A percentile compares a stretch with the other conserved stretches of the same genome.
phyloP scores from a whole-genome alignment of 2,329 filamentous ascomycete species.

The Curvularia eragrostidis region DNA sequence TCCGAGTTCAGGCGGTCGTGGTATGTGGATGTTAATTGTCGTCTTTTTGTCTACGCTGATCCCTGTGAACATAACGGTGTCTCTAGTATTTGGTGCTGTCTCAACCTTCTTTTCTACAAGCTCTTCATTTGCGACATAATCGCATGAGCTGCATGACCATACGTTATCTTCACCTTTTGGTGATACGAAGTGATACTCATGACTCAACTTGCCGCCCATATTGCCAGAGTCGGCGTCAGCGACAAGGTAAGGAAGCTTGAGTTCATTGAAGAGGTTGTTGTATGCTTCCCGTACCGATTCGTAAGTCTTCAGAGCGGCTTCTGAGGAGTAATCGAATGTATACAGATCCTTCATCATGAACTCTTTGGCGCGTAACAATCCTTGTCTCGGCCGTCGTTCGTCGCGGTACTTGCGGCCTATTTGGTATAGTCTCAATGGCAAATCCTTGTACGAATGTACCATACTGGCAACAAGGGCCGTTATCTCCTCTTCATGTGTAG shows the following conservation, averaged over 20 bases:
- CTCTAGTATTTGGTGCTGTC: slow-evolving; percentile 15
- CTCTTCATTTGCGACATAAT: slow-evolving; percentile 86
- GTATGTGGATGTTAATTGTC: slow-evolving; percentile 65
- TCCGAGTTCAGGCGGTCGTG: slow-evolving; percentile 9
- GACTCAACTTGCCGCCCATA: slow-evolving; percentile 91
- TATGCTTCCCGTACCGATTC: slow-evolving; percentile 76
- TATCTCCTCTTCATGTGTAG: slow-evolving; percentile 97
- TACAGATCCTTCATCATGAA: slow-evolving; percentile 99
- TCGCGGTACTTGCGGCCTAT: slow-evolving; percentile 94
- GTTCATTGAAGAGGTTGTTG: slow-evolving; percentile 75
- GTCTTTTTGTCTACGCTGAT: slow-evolving; percentile 71
- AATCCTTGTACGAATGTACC: slow-evolving; percentile 80
- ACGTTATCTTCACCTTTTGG: slow-evolving; percentile 84
- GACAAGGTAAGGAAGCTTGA: slow-evolving; percentile 82
- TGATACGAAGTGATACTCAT: slow-evolving; percentile 90
- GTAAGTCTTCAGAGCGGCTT: slow-evolving; percentile 82
- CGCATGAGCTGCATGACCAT: slow-evolving; percentile 75
- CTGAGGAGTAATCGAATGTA: slow-evolving; percentile 78
- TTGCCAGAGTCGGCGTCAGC: slow-evolving; percentile 93
- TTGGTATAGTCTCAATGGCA: slow-evolving; percentile 89
- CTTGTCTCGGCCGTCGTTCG: slow-evolving; percentile 86
- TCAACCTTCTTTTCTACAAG: slow-evolving; percentile 62
- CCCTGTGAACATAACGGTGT: slow-evolving; percentile 62
- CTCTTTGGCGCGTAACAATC: slow-evolving; percentile 84
- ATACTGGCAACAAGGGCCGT: slow-evolving; percentile 77